Evolutionary conservation across 352 stramenopile genomes (phyloP).

Genomic region (Phytophthora podocarpi): DNA sequence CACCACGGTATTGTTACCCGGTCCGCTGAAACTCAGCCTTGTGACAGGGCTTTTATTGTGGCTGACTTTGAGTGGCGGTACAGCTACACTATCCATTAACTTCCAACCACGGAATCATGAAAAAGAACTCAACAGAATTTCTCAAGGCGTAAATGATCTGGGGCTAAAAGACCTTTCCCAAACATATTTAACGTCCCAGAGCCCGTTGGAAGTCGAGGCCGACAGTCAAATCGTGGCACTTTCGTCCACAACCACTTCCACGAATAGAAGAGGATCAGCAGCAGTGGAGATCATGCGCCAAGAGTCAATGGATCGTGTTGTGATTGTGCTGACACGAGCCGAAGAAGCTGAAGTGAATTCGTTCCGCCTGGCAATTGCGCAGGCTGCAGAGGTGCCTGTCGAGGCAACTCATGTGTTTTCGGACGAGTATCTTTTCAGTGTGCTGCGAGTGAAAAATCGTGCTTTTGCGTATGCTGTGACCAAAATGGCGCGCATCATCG

Average conservation of each 20-base stretch:
- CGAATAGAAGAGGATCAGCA: constrained; percentile 26
- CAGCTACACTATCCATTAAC: constrained; percentile 51
- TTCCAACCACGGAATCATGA: constrained; percentile 26
- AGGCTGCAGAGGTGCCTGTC: constrained; percentile 39
- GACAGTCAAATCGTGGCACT: background rate
- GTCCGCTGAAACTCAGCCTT: constrained; percentile 42
- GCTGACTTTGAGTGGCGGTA: constrained; percentile 41
- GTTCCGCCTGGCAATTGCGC: constrained; percentile 56
- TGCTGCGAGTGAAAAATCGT: constrained; percentile 65
- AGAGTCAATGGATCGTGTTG: constrained; percentile 15
- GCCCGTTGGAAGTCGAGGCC: background rate
- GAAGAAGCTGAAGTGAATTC: constrained; percentile 49
- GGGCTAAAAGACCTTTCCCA: background rate
- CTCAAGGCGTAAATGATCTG: constrained; percentile 4
- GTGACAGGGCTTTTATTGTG: constrained; percentile 42
- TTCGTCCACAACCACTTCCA: background rate
- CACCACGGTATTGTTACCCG: constrained; percentile 30
- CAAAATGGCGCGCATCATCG: constrained; percentile 60
- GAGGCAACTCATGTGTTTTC: constrained; percentile 54
- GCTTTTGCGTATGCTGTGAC: constrained; percentile 63
- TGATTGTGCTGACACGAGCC: constrained; percentile 29
- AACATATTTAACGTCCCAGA: constrained; percentile 10
- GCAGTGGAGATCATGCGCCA: constrained; percentile 15
- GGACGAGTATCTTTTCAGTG: constrained; percentile 65
- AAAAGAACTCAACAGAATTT: constrained; percentile 10